Conservation (phyloP, 495 filamentous ascomycete species). For the Hypoxylon trugodes region DNA sequence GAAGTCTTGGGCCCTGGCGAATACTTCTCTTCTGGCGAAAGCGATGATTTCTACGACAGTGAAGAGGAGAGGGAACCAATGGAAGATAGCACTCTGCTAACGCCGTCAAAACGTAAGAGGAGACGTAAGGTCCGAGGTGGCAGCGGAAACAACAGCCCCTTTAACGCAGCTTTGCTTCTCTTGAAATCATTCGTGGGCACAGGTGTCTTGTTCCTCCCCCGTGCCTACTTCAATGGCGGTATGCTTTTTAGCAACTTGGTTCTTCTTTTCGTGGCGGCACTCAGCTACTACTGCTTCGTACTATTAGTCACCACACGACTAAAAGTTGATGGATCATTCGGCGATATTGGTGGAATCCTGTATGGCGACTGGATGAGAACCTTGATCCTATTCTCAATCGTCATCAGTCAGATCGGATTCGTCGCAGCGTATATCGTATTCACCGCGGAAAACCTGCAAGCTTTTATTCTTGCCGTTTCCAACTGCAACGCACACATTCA, state of each 20-base stretch:
- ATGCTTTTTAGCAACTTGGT: slow-evolving; percentile 97
- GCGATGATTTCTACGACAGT: slow-evolving; percentile 57
- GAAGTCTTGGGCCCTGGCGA: slow-evolving; percentile 84
- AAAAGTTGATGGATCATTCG: slow-evolving; percentile 87
- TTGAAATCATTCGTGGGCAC: slow-evolving; percentile 98
- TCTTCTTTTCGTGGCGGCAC: slow-evolving; percentile 77
- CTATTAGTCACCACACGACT: slow-evolving; percentile 86
- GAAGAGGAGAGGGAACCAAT: slow-evolving; percentile 76
- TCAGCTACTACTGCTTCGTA: slow-evolving; percentile 97
- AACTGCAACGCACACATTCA: slow-evolving; percentile 81
- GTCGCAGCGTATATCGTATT: slow-evolving; percentile 99
- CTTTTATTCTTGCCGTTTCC: slow-evolving; percentile 85
- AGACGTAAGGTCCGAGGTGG: slow-evolving; percentile 74
- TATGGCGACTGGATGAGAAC: slow-evolving; percentile 89
- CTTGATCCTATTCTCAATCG: slow-evolving; percentile 88
- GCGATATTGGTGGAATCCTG: slow-evolving; percentile 92
- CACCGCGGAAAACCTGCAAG: slow-evolving; percentile 93
- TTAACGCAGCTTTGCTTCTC: slow-evolving; percentile 79
- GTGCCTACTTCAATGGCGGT: slow-evolving; percentile 91
- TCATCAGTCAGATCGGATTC: slow-evolving; percentile 94
- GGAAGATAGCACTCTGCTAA: slow-evolving; percentile 83
- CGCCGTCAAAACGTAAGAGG: slow-evolving; percentile 73
- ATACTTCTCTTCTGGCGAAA: slow-evolving; percentile 79
- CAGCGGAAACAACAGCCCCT: slow-evolving; percentile 74
- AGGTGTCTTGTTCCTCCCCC: slow-evolving; percentile 93